These are phyloP conservation scores for Penicillium sclerotigenum DNA, from an alignment of 2,329 filamentous ascomycete genomes.

Conservation along the genomic window DNA sequence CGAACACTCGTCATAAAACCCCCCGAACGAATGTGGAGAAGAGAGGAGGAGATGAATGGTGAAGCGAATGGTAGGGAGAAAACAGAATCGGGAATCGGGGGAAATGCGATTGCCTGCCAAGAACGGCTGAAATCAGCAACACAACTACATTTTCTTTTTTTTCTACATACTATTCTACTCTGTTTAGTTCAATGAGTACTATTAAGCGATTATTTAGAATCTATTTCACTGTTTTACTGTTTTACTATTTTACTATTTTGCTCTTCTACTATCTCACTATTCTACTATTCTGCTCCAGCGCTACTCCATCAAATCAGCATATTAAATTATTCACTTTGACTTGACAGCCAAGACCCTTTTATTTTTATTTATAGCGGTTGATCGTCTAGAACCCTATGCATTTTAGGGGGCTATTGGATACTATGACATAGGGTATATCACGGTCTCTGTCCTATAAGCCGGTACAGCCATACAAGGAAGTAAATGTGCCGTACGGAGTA, in stretches of 20 bases:
- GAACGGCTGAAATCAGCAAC: conserved; percentile 10
- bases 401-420: not conserved
- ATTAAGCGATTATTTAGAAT: too few species aligned
- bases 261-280: not conserved
- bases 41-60: conserved; percentile 7
- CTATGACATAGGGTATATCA: not conserved
- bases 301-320: not conserved
- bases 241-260: not conserved
- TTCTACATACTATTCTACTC: too few species aligned
- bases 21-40: conserved; percentile 28
- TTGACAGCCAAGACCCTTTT: not conserved
- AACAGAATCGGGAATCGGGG: conserved; percentile 22
- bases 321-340: not conserved
- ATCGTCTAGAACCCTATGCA: not conserved
- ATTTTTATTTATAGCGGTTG: conserved; percentile 8
- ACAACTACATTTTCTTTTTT: conserved; percentile 1
- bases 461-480: too few species aligned
- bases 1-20: conserved; percentile 22
- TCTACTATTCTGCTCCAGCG: too few species aligned
- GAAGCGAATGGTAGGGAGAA: conserved; percentile 13
- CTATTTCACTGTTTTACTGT: too few species aligned
- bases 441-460: not conserved
- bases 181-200: too few species aligned
- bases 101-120: conserved; percentile 16
- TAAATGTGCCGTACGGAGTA: not conserved